phyloP scores from a whole-genome alignment of 306 rosid genomes.

The Quercus parvula region DNA sequence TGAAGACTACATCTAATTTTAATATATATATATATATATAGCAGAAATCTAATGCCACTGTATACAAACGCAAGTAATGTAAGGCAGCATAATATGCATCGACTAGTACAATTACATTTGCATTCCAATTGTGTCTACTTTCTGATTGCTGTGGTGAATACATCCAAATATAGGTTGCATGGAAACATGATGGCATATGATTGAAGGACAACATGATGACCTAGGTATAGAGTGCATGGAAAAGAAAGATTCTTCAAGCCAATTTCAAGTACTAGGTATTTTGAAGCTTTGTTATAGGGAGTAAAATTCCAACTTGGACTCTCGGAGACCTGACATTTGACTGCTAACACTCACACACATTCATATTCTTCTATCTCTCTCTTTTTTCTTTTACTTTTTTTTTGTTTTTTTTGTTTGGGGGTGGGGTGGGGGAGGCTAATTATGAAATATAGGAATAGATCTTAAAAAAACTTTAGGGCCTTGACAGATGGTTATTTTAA shows the following conservation, averaged over 20 bases:
- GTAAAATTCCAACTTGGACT: not conserved
- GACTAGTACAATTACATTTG: constrained; percentile 15
- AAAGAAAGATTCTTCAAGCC: not conserved
- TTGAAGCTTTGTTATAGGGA: not conserved
- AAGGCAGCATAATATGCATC: constrained; percentile 2
- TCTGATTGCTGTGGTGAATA: not conserved
- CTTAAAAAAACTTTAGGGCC: not conserved
- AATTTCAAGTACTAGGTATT: not conserved
- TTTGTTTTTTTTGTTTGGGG: too few species aligned
- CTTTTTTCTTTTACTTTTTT: not conserved
- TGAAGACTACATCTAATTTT: not conserved
- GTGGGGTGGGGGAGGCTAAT: not conserved
- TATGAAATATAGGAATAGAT: not conserved
- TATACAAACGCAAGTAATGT: constrained; percentile 1
- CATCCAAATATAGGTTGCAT: too few species aligned
- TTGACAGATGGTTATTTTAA: too few species aligned
- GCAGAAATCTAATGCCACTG: constrained; percentile 8
- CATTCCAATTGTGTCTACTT: not conserved
- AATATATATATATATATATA: not conserved
- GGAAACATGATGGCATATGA: not conserved
- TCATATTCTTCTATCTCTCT: not conserved
- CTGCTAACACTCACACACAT: not conserved
- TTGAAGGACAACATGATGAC: not conserved
- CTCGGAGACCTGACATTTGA: not conserved
- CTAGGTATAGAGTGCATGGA: not conserved